Conservation (phyloP, 1,284 basidiomycete species). For the Taiwanofungus camphoratus region DNA sequence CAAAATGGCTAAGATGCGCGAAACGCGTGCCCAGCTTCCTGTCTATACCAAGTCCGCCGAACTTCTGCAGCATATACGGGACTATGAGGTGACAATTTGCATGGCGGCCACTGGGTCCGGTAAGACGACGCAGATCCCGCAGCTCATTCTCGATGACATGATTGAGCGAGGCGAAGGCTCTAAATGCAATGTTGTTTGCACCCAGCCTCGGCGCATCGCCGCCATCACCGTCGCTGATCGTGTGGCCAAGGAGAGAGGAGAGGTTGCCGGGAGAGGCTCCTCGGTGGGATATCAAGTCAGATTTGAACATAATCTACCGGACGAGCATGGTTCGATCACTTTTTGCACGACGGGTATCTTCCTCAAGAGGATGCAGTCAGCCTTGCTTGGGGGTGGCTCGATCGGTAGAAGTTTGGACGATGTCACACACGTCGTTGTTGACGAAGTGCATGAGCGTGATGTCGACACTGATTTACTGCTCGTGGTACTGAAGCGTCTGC, state of each 20-base stretch:
- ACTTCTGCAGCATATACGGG: conserved; percentile 65
- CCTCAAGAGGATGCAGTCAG: conserved; percentile 81
- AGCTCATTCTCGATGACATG: conserved; percentile 85
- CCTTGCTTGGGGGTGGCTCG: conserved; percentile 44
- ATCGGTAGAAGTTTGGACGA: conserved; percentile 59
- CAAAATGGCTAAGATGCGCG: conserved; percentile 60
- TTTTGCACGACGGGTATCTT: conserved; percentile 96
- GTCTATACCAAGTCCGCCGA: conserved; percentile 66
- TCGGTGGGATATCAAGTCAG: conserved; percentile 91
- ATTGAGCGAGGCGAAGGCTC: conserved; percentile 79
- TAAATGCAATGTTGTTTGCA: conserved; percentile 88
- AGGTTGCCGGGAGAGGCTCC: conserved; percentile 60
- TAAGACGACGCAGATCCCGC: conserved; percentile 95
- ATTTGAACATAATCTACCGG: conserved; percentile 81
- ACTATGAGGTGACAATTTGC: conserved; percentile 86
- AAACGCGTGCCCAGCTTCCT: conserved; percentile 64
- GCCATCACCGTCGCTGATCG: conserved; percentile 92
- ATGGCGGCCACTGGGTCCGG: conserved; percentile 96
- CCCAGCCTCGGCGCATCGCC: conserved; percentile 89
- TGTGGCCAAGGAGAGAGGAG: conserved; percentile 86
- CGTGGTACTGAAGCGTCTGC: conserved; percentile 84
- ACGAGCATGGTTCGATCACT: conserved; percentile 81
- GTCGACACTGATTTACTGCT: conserved; percentile 92
- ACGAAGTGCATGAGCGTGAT: conserved; percentile 96
- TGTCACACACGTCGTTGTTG: conserved; percentile 89